Conservation (phyloP, 805 yeast genomes). For the Nakazawaea peltata region DNA sequence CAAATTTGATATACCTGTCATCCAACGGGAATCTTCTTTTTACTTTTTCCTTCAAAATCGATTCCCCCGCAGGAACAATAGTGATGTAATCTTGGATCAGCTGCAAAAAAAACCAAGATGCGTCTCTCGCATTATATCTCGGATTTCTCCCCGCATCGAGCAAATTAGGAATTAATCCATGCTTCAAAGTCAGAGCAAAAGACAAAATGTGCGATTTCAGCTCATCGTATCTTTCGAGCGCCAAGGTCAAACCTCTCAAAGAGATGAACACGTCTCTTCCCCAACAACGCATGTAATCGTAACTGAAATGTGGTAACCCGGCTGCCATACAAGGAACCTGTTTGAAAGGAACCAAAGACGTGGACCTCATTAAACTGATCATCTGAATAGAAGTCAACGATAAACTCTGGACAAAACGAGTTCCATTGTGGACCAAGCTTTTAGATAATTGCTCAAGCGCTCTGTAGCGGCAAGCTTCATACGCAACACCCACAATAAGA, state of each 20-base stretch:
- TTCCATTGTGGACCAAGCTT: conserved; percentile 46
- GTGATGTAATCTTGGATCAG: conserved; percentile 76
- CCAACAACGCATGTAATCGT: conserved; percentile 95
- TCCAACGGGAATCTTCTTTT: conserved; percentile 76
- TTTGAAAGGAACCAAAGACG: conserved; percentile 63
- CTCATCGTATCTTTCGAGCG: conserved; percentile 70
- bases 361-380: conserved; percentile 65
- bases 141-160: conserved; percentile 93
- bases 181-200: conserved; percentile 87
- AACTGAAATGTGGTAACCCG: conserved; percentile 90
- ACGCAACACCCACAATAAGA: conserved; percentile 71
- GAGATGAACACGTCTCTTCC: conserved; percentile 94
- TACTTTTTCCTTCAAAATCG: conserved; percentile 63
- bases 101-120: conserved; percentile 91
- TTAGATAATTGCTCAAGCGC: conserved; percentile 51
- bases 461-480: conserved; percentile 68
- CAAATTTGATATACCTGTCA: conserved; percentile 64
- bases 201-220: conserved; percentile 78
- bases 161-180: conserved; percentile 90
- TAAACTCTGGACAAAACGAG: conserved; percentile 70
- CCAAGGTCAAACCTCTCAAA: conserved; percentile 70
- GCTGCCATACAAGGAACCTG: conserved; percentile 82
- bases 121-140: conserved; percentile 92
- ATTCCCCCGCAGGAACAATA: conserved; percentile 60
- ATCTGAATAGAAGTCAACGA: conserved; percentile 82